phyloP scores from a whole-genome alignment of 2,329 filamentous ascomycete genomes.

The Penicillium sp. region DNA sequence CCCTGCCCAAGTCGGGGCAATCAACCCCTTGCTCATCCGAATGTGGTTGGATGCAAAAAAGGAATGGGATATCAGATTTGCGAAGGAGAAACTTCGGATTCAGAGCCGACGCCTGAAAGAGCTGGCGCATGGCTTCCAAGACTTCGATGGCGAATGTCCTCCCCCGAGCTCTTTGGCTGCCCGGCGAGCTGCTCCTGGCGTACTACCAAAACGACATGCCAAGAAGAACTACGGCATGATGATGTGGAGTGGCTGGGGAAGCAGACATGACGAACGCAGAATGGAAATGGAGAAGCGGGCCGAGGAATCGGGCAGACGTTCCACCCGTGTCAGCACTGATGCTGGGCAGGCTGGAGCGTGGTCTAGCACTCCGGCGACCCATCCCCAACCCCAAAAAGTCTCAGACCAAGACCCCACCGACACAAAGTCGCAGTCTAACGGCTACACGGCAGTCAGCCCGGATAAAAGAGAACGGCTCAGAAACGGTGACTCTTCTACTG shows the following conservation, averaged over 20 bases:
- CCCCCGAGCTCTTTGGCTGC: slow-evolving; percentile 82
- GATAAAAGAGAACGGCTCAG: slow-evolving; percentile 11
- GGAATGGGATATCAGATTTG: slow-evolving; percentile 71
- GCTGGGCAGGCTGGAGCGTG: slow-evolving; percentile 27
- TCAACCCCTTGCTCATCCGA: slow-evolving; percentile 74
- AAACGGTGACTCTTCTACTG: not conserved
- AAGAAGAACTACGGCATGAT: slow-evolving; percentile 70
- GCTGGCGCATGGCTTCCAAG: slow-evolving; percentile 67
- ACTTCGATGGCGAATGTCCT: slow-evolving; percentile 72
- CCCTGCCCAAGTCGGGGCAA: slow-evolving; percentile 66
- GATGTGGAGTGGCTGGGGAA: slow-evolving; percentile 85
- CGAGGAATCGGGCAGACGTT: slow-evolving; percentile 19
- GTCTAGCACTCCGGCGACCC: slow-evolving; percentile 19
- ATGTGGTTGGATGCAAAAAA: slow-evolving; percentile 78
- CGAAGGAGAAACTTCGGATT: slow-evolving; percentile 65
- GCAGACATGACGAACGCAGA: slow-evolving; percentile 78
- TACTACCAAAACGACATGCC: slow-evolving; percentile 26
- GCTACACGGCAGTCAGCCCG: slow-evolving; percentile 6
- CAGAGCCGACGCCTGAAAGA: slow-evolving; percentile 73
- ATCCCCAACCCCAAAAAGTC: not conserved
- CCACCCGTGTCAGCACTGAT: slow-evolving; percentile 28
- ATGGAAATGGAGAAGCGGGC: slow-evolving; percentile 44
- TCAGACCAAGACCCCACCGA: not conserved
- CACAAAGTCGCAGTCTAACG: not conserved
- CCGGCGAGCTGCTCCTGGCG: slow-evolving; percentile 48